A percentile compares a stretch with the other conserved stretches of the same genome.
Conservation (phyloP, 2,329 filamentous ascomycete genomes). For the Monilinia vaccinii-corymbosi region DNA sequence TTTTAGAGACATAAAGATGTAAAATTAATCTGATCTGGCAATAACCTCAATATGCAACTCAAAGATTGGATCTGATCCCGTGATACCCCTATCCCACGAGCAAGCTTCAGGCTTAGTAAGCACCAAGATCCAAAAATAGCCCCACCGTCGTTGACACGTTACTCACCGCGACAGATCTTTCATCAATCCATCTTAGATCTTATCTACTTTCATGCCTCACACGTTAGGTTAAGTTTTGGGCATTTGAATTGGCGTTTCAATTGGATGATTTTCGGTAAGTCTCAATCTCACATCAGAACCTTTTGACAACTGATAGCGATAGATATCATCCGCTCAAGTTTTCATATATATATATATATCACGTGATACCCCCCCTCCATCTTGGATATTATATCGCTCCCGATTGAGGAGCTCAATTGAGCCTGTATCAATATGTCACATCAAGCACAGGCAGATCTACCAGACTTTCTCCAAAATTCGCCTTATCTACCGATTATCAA, state of each 20-base stretch:
- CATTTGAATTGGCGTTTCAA: background rate
- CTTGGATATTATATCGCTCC: background rate
- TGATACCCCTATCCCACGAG: background rate
- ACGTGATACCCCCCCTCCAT: background rate
- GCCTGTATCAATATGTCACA: background rate
- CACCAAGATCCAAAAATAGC: background rate
- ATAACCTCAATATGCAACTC: too few species aligned
- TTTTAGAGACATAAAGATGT: too few species aligned
- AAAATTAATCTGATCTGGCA: too few species aligned
- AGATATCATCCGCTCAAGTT: background rate
- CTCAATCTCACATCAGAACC: too few species aligned
- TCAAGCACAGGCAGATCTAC: slow-evolving; percentile 11
- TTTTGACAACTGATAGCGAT: background rate
- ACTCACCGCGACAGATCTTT: background rate
- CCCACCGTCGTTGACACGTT: background rate
- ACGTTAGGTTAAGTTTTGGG: background rate
- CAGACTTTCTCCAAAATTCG: slow-evolving; percentile 22
- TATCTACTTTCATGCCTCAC: background rate
- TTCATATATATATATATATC: background rate
- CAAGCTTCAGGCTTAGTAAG: background rate
- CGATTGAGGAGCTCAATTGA: too few species aligned
- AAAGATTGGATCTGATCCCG: background rate
- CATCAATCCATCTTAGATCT: background rate
- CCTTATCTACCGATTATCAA: slow-evolving; percentile 18
- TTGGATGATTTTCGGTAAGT: background rate